phyloP scores from a whole-genome alignment of 768 basidiomycete species.

The Hypholoma fasciculare region DNA sequence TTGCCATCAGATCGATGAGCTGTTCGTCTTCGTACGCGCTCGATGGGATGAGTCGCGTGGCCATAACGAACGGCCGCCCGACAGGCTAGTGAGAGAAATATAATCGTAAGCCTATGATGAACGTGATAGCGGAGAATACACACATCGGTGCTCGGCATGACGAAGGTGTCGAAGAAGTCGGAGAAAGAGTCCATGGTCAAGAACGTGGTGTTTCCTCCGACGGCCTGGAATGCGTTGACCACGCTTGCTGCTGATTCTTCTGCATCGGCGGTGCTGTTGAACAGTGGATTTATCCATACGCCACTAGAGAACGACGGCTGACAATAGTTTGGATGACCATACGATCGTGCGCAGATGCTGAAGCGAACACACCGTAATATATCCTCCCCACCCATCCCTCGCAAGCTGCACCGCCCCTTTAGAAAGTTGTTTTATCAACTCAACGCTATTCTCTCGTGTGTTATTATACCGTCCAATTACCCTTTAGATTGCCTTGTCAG shows the following conservation, averaged over 20 bases:
- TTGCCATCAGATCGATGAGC: constrained; percentile 13
- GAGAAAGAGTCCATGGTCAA: constrained; percentile 16
- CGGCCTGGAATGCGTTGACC: constrained; percentile 14
- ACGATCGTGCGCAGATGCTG: too few species aligned
- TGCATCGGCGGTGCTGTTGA: constrained; percentile 7
- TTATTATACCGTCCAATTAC: constrained; percentile 14
- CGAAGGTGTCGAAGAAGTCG: constrained; percentile 20
- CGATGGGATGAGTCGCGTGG: constrained; percentile 14
- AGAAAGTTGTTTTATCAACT: constrained; percentile 14
- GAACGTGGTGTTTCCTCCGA: constrained; percentile 15
- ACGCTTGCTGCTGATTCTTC: constrained; percentile 13
- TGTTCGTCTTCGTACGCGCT: constrained; percentile 11
- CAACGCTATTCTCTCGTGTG: constrained; percentile 13
- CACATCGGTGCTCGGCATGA: constrained; percentile 17
- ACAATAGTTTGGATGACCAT: background rate
- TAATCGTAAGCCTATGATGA: background rate
- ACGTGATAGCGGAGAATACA: background rate
- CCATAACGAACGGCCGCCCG: constrained; percentile 17
- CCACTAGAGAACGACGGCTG: constrained; percentile 13
- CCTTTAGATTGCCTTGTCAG: constrained; percentile 1
- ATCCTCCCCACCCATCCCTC: constrained; percentile 21
- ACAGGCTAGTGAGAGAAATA: constrained; percentile 4
- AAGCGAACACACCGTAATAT: constrained; percentile 14
- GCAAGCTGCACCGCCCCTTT: constrained; percentile 15
- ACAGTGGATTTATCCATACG: constrained; percentile 16